Evolutionary conservation across 164 flowering plant species (phyloP).

Genomic region (Malania oleifera): DNA sequence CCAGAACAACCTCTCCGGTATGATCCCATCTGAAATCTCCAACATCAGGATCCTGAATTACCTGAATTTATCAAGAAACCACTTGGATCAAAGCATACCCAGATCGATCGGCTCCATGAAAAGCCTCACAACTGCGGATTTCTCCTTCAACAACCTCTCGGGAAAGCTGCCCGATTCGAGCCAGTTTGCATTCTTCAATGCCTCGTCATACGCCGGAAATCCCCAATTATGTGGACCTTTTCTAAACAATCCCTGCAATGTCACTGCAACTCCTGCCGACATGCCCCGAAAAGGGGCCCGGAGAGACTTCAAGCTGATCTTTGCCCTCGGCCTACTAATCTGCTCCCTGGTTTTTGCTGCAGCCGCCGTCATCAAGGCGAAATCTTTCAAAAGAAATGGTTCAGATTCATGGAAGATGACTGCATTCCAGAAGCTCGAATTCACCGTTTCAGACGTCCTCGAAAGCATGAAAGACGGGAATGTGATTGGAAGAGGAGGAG

Average conservation of each 20-base stretch:
- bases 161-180: conserved; percentile 82
- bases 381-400: conserved; percentile 34
- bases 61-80: conserved; percentile 80
- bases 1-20: conserved; percentile 76
- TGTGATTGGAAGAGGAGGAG: conserved; percentile 87
- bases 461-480: conserved; percentile 82
- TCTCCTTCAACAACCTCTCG: conserved; percentile 84
- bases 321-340: conserved; percentile 61
- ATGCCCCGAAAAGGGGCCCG: conserved; percentile 24
- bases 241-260: conserved; percentile 75
- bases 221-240: conserved; percentile 71
- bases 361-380: conserved; percentile 65
- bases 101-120: conserved; percentile 70
- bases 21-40: conserved; percentile 63
- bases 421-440: conserved; percentile 65
- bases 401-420: conserved; percentile 73
- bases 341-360: conserved; percentile 65
- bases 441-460: conserved; percentile 54
- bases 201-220: conserved; percentile 78
- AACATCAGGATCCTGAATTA: conserved; percentile 60
- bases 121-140: conserved; percentile 81
- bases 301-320: conserved; percentile 57
- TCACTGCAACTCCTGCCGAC: conserved; percentile 21
- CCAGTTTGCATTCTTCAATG: conserved; percentile 77
- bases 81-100: conserved; percentile 61